phyloP scores from a whole-genome alignment of 2,329 filamentous ascomycete species.

The Cladobotryum protrusum region DNA sequence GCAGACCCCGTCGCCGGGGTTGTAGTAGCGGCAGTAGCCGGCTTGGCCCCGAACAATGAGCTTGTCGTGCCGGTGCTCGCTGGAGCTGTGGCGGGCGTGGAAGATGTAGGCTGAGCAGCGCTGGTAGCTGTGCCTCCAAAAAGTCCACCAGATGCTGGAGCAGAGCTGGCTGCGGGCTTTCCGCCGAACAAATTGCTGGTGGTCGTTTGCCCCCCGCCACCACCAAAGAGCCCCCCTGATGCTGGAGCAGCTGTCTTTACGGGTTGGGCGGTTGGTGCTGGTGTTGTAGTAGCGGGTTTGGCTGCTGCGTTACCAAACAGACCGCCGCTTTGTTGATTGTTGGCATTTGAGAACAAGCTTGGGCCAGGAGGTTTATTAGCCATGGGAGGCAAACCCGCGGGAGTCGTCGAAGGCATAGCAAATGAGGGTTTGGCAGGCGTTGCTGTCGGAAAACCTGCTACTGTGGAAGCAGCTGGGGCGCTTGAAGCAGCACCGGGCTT shows the following conservation, averaged over 20 bases:
- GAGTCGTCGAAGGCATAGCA: slow-evolving; percentile 46
- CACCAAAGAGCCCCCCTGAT: slow-evolving; percentile 24
- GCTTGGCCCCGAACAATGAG: slow-evolving; percentile 37
- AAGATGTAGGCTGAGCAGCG: slow-evolving; percentile 17
- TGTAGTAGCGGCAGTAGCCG: slow-evolving; percentile 28
- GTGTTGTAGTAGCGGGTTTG: slow-evolving; percentile 15
- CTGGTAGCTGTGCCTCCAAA: slow-evolving; percentile 19
- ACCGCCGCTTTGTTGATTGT: slow-evolving; percentile 14
- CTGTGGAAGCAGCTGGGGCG: slow-evolving; percentile 9
- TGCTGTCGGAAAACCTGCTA: slow-evolving; percentile 21
- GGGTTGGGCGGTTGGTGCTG: slow-evolving; percentile 9
- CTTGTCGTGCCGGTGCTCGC: slow-evolving; percentile 16
- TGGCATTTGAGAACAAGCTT: slow-evolving; percentile 7
- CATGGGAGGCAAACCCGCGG: slow-evolving; percentile 48
- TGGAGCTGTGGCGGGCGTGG: slow-evolving; percentile 20
- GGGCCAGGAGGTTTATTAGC: slow-evolving; percentile 24
- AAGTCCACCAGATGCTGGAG: slow-evolving; percentile 17
- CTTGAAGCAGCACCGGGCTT: slow-evolving; percentile 9
- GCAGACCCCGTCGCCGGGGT: slow-evolving; percentile 28
- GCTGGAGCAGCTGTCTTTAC: slow-evolving; percentile 13
- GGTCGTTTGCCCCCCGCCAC: slow-evolving; percentile 19
- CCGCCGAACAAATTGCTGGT: slow-evolving; percentile 16
- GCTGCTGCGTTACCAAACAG: slow-evolving; percentile 21
- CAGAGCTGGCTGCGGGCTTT: slow-evolving; percentile 19
- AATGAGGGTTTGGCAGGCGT: slow-evolving; percentile 43